A percentile compares a stretch with the other conserved stretches of the same genome.
Conservation (phyloP, 306 rosid genomes). For the Ammopiptanthus mongolicus region DNA sequence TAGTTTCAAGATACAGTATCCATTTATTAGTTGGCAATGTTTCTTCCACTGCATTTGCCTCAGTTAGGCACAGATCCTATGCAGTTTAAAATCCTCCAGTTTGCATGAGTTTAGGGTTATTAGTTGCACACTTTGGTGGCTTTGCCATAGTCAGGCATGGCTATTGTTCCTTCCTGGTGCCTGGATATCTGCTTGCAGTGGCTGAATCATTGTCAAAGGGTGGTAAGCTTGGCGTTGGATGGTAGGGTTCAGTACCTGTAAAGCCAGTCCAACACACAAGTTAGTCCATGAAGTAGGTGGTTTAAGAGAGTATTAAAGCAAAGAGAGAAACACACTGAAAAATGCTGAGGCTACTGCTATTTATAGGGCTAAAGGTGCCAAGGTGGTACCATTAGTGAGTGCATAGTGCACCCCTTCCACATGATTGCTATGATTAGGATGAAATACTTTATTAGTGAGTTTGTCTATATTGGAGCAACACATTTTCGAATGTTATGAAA, state of each 20-base stretch:
- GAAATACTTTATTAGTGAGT: background rate
- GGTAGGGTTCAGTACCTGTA: background rate
- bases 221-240: too few species aligned
- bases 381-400: background rate
- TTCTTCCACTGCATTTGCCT: constrained; percentile 42
- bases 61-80: constrained; percentile 8
- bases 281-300: background rate
- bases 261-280: background rate
- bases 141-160: background rate
- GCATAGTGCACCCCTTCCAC: background rate
- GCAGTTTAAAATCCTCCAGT: background rate
- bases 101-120: background rate
- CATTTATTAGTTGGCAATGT: constrained; percentile 47
- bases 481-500: background rate
- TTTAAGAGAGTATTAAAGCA: background rate
- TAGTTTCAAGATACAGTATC: constrained; percentile 25
- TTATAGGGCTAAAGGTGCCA: background rate
- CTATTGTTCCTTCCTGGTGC: background rate
- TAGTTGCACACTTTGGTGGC: background rate
- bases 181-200: too few species aligned
- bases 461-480: background rate
- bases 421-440: too few species aligned
- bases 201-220: background rate
- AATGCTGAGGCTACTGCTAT: background rate
- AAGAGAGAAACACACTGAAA: background rate